phyloP scores from a whole-genome alignment of 306 rosid species.

The Spatholobus suberectus region DNA sequence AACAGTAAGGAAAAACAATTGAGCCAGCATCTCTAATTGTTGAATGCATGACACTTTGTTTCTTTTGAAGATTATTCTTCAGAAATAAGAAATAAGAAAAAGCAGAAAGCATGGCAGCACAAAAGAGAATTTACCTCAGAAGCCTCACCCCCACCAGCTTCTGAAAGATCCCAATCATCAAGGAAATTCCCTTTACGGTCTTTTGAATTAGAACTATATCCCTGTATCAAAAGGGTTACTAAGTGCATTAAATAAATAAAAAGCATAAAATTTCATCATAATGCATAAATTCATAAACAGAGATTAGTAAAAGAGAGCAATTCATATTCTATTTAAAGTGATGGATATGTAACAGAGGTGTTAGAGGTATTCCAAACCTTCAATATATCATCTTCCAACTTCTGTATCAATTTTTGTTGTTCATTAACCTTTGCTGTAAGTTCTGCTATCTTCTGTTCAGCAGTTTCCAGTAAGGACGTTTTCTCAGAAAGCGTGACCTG shows the following conservation, averaged over 20 bases:
- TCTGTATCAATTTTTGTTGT: conserved; percentile 84
- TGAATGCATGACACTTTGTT: conserved; percentile 29
- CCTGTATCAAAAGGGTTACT: conserved; percentile 59
- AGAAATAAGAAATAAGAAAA: conserved; percentile 30
- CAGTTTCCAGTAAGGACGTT: conserved; percentile 70
- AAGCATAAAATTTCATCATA: conserved; percentile 27
- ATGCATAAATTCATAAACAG: background rate
- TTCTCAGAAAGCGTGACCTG: conserved; percentile 90
- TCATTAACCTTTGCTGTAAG: conserved; percentile 72
- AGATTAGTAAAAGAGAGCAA: conserved; percentile 8
- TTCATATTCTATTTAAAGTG: conserved; percentile 18
- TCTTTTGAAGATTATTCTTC: conserved; percentile 5
- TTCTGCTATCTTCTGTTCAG: conserved; percentile 73
- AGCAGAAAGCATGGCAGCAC: conserved; percentile 27
- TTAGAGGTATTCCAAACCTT: conserved; percentile 63
- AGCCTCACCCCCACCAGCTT: conserved; percentile 70
- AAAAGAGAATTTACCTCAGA: conserved; percentile 69
- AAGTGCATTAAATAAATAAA: conserved; percentile 21
- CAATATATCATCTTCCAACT: conserved; percentile 95
- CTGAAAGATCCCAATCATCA: conserved; percentile 99
- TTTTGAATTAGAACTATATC: conserved; percentile 86
- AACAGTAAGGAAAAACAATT: background rate
- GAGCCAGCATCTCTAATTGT: conserved; percentile 6
- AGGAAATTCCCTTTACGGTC: conserved; percentile 77
- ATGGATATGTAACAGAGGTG: conserved; percentile 12